Percentiles rank a stretch among this genome's conserved stretches.
phyloP scores from a whole-genome alignment of 2,329 filamentous ascomycete genomes.

The Allantophomopsis cytisporea region DNA sequence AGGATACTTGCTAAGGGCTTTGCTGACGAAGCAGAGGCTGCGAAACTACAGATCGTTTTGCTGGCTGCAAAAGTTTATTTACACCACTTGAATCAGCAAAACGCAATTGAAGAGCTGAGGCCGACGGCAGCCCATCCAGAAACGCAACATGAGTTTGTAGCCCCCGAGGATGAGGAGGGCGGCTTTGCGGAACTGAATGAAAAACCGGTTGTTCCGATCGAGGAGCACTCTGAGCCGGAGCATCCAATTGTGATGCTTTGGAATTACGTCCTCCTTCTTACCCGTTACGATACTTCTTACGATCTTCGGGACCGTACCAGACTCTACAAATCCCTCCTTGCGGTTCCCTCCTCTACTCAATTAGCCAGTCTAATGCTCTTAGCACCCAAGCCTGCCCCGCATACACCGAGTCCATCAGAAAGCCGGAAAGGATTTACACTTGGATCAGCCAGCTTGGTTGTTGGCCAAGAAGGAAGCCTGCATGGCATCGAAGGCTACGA shows the following conservation, averaged over 20 bases:
- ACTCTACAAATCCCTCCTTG: slow-evolving; percentile 74
- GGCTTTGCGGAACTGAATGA: slow-evolving; percentile 12
- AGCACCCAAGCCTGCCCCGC: slow-evolving; percentile 86
- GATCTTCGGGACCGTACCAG: slow-evolving; percentile 85
- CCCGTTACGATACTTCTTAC: slow-evolving; percentile 88
- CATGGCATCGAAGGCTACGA: slow-evolving; percentile 71
- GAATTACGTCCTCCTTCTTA: slow-evolving; percentile 72
- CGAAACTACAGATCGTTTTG: slow-evolving; percentile 83
- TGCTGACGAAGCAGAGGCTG: slow-evolving; percentile 67
- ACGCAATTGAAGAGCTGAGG: slow-evolving; percentile 18
- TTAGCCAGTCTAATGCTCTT: slow-evolving; percentile 82
- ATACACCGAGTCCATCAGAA: slow-evolving; percentile 81
- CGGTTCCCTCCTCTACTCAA: slow-evolving; percentile 61
- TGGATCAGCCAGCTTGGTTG: slow-evolving; percentile 73
- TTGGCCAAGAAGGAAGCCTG: slow-evolving; percentile 62
- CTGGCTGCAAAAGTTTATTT: slow-evolving; percentile 95
- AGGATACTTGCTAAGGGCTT: slow-evolving; percentile 82
- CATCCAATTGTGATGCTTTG: slow-evolving; percentile 70
- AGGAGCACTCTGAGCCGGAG: slow-evolving; percentile 18
- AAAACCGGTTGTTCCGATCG: slow-evolving; percentile 5
- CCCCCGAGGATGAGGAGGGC: slow-evolving; percentile 6
- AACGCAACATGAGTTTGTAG: slow-evolving; percentile 12
- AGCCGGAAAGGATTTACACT: slow-evolving; percentile 64
- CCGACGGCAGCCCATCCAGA: slow-evolving; percentile 4
- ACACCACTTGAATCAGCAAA: slow-evolving; percentile 58